These are phyloP conservation scores for Cyberlindnera mrakii DNA, from an alignment of 805 yeast genomes.

Conservation along the genomic window DNA sequence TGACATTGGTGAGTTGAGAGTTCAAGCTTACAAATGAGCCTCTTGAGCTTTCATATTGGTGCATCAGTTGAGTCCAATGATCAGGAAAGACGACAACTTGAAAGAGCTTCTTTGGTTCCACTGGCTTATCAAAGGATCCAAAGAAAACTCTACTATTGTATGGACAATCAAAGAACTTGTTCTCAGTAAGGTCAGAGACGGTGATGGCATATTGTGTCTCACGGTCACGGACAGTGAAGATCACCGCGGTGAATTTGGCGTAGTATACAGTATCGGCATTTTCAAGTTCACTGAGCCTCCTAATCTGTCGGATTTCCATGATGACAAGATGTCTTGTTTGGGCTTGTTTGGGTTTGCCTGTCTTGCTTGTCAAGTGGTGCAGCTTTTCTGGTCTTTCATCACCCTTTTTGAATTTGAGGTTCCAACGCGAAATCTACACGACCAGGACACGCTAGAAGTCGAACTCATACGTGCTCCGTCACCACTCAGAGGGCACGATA, in stretches of 20 bases:
- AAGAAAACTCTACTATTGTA: slow-evolving; percentile 2
- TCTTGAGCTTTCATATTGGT: not conserved
- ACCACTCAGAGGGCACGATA: no score
- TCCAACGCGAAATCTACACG: no score
- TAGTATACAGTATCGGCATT: not conserved
- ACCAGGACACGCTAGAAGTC: no score
- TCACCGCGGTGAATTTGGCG: not conserved
- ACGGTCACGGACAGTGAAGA: not conserved
- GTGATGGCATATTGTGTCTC: slow-evolving; percentile 1
- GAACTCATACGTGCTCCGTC: no score
- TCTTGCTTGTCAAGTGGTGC: not conserved
- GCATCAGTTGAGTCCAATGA: not conserved
- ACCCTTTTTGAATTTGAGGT: no score
- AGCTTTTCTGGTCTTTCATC: no score
- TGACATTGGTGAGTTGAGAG: slow-evolving; percentile 1
- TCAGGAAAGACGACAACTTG: slow-evolving; percentile 7
- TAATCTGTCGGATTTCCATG: not conserved
- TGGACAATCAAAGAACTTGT: not conserved
- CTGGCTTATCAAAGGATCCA: not conserved
- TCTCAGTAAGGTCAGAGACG: slow-evolving; percentile 12
- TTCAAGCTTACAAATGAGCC: not conserved
- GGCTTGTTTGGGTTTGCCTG: no score
- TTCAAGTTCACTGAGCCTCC: not conserved
- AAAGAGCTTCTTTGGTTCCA: slow-evolving; percentile 1
- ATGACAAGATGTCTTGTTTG: not conserved